These are phyloP conservation scores for Penicillium maclennaniae DNA, from an alignment of 495 filamentous ascomycete species.

Conservation along the genomic window DNA sequence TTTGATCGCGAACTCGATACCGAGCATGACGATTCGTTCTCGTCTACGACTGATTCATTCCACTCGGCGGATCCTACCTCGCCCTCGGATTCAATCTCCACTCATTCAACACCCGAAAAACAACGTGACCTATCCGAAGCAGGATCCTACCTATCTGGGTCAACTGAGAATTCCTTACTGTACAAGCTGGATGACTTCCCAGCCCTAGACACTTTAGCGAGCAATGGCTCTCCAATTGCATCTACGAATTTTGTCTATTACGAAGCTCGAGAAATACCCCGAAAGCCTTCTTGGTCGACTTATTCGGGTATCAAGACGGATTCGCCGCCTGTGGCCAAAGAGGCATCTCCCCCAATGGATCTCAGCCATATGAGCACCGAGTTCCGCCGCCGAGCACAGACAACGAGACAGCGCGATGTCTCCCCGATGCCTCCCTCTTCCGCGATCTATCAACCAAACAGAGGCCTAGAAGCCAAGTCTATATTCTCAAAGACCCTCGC, in stretches of 20 bases:
- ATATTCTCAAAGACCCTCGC: constrained; percentile 73
- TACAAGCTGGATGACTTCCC: not conserved
- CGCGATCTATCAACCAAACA: constrained; percentile 54
- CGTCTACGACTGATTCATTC: constrained; percentile 59
- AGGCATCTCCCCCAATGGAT: constrained; percentile 32
- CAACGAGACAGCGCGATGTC: constrained; percentile 56
- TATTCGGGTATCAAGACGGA: not conserved
- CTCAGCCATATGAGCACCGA: constrained; percentile 47
- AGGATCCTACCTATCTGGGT: not conserved
- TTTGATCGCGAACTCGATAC: constrained; percentile 15
- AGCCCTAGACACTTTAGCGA: not conserved
- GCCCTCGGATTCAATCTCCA: constrained; percentile 18
- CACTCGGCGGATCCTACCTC: constrained; percentile 50
- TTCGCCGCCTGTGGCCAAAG: not conserved
- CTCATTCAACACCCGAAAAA: constrained; percentile 27
- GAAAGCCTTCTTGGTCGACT: constrained; percentile 2
- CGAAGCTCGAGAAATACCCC: not conserved
- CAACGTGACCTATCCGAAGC: constrained; percentile 18
- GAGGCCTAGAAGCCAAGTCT: constrained; percentile 56
- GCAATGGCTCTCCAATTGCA: not conserved
- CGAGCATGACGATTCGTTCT: constrained; percentile 34
- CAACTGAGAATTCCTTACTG: not conserved
- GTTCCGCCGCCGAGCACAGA: constrained; percentile 49
- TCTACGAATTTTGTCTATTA: not conserved
- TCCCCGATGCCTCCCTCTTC: constrained; percentile 68